Base-by-base conservation (phyloP, 306 rosid species). In the Mimosa bimucronata region DNA sequence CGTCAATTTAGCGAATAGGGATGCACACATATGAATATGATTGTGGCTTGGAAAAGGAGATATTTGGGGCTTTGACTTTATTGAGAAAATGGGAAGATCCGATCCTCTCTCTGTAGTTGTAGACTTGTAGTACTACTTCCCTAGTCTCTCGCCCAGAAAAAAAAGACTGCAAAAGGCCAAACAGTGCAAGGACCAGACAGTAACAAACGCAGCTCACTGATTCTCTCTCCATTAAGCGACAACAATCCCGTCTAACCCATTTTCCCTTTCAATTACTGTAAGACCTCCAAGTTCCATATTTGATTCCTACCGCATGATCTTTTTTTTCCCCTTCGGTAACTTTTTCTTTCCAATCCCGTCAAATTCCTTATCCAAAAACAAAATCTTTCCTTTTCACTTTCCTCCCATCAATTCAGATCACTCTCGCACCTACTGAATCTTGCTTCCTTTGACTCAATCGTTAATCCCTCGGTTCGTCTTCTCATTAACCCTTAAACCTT, bases 11-110 rank as follows among this genome's bases (percentile, higher is more conserved):
- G 74, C 74, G 38, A 44, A 25, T 44, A 44, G 19, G 74, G 15
- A 34, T 34, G 38, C 38, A 34, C 38, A 6, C 38, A 55, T n/a
- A 41, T 44, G 57, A 53, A 25, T 2, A 44, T 70, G 74, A 42
- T 70, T 44, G 18, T 70, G 74, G 37, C 53, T 50, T 50, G 73
- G 37, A 62, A 71, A 68, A 68, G 38, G 73, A 73, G 55, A 61
- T 81, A 64, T 65, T 71, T 71, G 75, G 58, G 87, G 85, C 62
- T 89, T 89, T 89, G 97, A 91, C 97, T 81, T 89, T 68, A 2
- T 18, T 18, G 74, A 23, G 77, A 77, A 71, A 86, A n/a, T 12
- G 31, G 80, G 86, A 90, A 86, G 92, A 91, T 89, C 97, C 84
- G 86, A 80, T 83, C 46, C 76, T 80, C 85, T 13, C 75, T 34